Evolutionary conservation across 2,329 filamentous ascomycete species (phyloP).

Genomic region (Phialemonium atrogriseum): DNA sequence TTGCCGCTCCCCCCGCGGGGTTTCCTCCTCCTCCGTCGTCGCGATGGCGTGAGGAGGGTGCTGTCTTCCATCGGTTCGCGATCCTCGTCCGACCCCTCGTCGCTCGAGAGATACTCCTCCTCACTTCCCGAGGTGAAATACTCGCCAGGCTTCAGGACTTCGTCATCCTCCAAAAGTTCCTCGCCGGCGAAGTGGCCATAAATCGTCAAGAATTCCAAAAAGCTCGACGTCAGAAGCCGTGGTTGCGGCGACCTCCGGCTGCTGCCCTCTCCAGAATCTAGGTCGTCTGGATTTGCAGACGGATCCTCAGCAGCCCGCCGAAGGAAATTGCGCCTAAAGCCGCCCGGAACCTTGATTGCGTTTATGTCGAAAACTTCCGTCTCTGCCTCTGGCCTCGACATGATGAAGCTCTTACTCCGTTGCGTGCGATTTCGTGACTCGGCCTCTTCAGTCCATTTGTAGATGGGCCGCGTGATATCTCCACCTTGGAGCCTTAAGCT

Average conservation of each 20-base stretch:
- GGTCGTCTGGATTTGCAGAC: slow-evolving; percentile 29
- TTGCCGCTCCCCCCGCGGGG: slow-evolving; percentile 64
- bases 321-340: slow-evolving; percentile 85
- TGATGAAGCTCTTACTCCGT: slow-evolving; percentile 79
- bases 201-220: slow-evolving; percentile 88
- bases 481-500: slow-evolving; percentile 89
- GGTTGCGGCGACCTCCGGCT: slow-evolving; percentile 34
- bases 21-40: slow-evolving; percentile 68
- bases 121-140: slow-evolving; percentile 79
- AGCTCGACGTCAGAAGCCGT: slow-evolving; percentile 78
- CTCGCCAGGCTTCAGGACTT: slow-evolving; percentile 76
- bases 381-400: slow-evolving; percentile 69
- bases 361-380: slow-evolving; percentile 77
- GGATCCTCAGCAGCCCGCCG: slow-evolving; percentile 65
- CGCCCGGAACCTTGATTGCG: slow-evolving; percentile 86
- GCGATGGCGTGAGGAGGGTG: slow-evolving; percentile 68
- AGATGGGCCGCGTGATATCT: slow-evolving; percentile 90
- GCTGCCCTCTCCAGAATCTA: slow-evolving; percentile 26
- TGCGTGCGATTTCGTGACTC: slow-evolving; percentile 34
- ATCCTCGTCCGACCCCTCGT: slow-evolving; percentile 54
- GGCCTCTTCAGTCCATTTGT: slow-evolving; percentile 90
- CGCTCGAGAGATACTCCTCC: slow-evolving; percentile 47
- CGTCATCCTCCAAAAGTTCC: slow-evolving; percentile 92
- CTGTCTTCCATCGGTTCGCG: slow-evolving; percentile 82
- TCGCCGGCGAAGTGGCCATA: slow-evolving; percentile 98